Conservation (phyloP, 2,329 filamentous ascomycete species). For the Coniella vitis region DNA sequence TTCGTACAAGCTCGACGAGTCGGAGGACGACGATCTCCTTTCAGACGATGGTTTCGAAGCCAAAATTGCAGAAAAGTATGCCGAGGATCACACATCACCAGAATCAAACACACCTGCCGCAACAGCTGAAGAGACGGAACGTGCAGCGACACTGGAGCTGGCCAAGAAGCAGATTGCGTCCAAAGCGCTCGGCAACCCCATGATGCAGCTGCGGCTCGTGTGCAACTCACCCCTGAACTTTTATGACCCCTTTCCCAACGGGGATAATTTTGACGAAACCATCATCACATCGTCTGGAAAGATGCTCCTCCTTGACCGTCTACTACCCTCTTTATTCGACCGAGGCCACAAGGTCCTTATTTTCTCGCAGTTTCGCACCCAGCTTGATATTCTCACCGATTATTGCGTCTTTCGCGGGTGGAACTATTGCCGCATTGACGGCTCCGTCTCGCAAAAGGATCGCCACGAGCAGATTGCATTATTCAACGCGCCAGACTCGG, state of each 20-base stretch:
- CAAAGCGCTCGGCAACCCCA: slow-evolving; percentile 88
- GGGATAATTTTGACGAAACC: slow-evolving; percentile 64
- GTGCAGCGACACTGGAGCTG: slow-evolving; percentile 62
- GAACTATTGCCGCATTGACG: slow-evolving; percentile 86
- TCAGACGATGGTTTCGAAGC: slow-evolving; percentile 82
- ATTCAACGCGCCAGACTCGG: slow-evolving; percentile 57
- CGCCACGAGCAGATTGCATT: slow-evolving; percentile 63
- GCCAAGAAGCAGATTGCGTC: slow-evolving; percentile 82
- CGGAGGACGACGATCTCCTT: slow-evolving; percentile 57
- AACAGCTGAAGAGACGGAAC: slow-evolving; percentile 55
- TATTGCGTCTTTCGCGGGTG: slow-evolving; percentile 75
- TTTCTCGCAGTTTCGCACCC: slow-evolving; percentile 94
- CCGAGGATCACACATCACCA: slow-evolving; percentile 29
- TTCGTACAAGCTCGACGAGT: slow-evolving; percentile 49
- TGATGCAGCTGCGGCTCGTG: slow-evolving; percentile 85
- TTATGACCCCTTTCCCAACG: slow-evolving; percentile 74
- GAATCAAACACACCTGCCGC: slow-evolving; percentile 28
- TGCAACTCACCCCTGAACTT: slow-evolving; percentile 97
- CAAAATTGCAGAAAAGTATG: slow-evolving; percentile 60
- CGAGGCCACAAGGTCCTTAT: slow-evolving; percentile 85
- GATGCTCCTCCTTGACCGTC: slow-evolving; percentile 85
- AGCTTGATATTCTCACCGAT: slow-evolving; percentile 83
- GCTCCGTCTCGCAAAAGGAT: slow-evolving; percentile 69
- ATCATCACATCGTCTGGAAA: slow-evolving; percentile 87
- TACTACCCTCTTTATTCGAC: slow-evolving; percentile 68